Evolutionary conservation across 768 basidiomycete species (phyloP), one percentile per base, ranked within the genome.

Genomic region (Russula abietina): DNA sequence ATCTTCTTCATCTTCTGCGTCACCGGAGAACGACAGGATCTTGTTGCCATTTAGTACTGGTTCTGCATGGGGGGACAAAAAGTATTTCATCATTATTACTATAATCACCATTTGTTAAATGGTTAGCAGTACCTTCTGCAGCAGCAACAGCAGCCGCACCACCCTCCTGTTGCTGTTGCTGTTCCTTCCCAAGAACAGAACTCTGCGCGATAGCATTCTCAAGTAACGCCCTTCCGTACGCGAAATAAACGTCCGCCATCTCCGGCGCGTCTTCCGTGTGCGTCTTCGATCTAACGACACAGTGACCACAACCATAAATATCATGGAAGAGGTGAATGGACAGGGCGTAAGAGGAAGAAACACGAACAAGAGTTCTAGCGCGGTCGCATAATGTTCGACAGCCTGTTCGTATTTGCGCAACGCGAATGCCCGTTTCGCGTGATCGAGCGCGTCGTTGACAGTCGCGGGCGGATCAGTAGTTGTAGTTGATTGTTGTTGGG

Each of bases 141-240:
- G n/a, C n/a, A n/a, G n/a, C n/a, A n/a, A n/a, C n/a, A n/a, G 14
- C 11, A 10, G 75, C 82, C 7, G 71, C 69, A 0, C 75, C 78
- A 8, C 82, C 79, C 50, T 87, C 85, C 1, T 62, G 55, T 38
- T n/a, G n/a, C 14, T 38, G 38, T 19, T 81, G 76, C 67, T 91
- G 87, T 43, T 93, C 91, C 70, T 93, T 93, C 1, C 93, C 94
- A 60, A 99, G 75, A n/a, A 98, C 96, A 0, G 87, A 83, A 61
- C 77, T 88, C 70, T 93, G 89, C 4, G 84, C 75, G 62, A 98
- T 91, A 6, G 94, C 96, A 70, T 96, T 93, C 76, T 94, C 93
- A 59, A 97, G 80, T 46, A 98, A 75, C 4, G 97, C 93, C 73
- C 89, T 93, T 16, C 97, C 97, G 70, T 98, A 99, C 4, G 83